Conservation (phyloP, 2,329 filamentous ascomycete species). For the Alternaria alternata region DNA sequence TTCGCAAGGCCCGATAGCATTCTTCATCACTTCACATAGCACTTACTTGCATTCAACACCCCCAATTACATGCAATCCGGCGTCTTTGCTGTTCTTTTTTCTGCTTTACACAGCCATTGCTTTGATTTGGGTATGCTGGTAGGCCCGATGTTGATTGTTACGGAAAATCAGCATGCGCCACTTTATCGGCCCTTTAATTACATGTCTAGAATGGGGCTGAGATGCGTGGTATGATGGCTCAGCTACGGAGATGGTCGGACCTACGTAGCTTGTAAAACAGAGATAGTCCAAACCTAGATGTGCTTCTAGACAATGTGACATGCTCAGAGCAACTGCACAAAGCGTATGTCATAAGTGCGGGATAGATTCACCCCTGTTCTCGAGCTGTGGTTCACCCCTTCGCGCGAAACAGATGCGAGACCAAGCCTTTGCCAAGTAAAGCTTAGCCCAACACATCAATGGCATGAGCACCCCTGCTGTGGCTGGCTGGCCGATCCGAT, state of each 20-base stretch:
- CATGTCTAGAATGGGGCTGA: background rate
- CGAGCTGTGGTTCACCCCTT: background rate
- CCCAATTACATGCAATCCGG: background rate
- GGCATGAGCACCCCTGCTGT: background rate
- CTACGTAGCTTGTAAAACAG: background rate
- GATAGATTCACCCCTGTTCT: background rate
- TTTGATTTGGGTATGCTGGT: background rate
- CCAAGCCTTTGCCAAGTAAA: constrained; percentile 36
- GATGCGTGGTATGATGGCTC: background rate
- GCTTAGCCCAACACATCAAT: constrained; percentile 20
- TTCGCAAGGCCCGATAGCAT: background rate
- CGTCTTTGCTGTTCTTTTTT: background rate
- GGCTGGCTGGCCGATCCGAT: constrained; percentile 1
- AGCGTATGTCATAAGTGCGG: background rate
- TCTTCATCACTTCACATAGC: background rate
- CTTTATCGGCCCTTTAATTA: background rate
- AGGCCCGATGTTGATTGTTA: background rate
- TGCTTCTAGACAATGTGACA: background rate
- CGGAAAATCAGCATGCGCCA: background rate
- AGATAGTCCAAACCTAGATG: background rate
- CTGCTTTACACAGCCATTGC: background rate
- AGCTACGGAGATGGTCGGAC: background rate
- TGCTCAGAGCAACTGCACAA: background rate
- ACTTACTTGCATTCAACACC: background rate
- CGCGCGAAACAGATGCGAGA: constrained; percentile 5